These are phyloP conservation scores for Allomyces arbusculus DNA, from an alignment of 192 early-diverging fungal species.

Conservation along the genomic window DNA sequence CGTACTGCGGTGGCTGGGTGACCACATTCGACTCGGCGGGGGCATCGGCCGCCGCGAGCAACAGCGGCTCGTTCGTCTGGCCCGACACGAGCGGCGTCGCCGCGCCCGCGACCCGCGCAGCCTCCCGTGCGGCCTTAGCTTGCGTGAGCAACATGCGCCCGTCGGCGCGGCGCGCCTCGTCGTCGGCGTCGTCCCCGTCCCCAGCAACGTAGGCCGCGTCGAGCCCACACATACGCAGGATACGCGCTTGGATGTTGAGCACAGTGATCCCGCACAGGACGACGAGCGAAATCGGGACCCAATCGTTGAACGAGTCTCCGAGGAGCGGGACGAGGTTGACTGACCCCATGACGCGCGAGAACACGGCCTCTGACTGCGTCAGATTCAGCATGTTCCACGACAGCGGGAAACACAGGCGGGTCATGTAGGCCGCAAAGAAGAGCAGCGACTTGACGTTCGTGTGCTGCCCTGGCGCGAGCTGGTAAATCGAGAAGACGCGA, in stretches of 20 bases:
- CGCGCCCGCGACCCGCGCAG: not conserved
- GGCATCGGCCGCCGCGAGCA: too few species aligned
- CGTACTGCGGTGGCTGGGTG: too few species aligned
- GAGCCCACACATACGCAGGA: constrained; percentile 39
- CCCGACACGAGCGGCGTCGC: too few species aligned
- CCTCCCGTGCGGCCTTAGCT: not conserved
- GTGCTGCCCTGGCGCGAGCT: constrained; percentile 78
- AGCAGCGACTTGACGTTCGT: constrained; percentile 77
- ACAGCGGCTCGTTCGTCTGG: too few species aligned
- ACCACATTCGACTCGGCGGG: too few species aligned
- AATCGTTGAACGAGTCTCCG: constrained; percentile 68
- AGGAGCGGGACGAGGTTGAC: constrained; percentile 79
- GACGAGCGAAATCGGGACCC: constrained; percentile 69
- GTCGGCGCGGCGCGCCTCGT: not conserved
- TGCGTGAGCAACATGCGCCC: not conserved
- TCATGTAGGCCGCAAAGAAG: constrained; percentile 84
- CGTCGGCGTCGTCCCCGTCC: not conserved
- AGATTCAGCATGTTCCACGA: constrained; percentile 88
- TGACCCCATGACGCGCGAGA: constrained; percentile 46
- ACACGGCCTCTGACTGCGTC: constrained; percentile 26
- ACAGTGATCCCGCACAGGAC: constrained; percentile 51
- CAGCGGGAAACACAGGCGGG: constrained; percentile 63
- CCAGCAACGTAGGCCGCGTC: not conserved
- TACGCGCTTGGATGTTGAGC: constrained; percentile 65
- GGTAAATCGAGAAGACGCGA: constrained; percentile 70